Percentiles rank a stretch among this genome's conserved stretches.
phyloP scores from a whole-genome alignment of 225 moss, liverwort and hornwort genomes.

The Physcomitrium patens region DNA sequence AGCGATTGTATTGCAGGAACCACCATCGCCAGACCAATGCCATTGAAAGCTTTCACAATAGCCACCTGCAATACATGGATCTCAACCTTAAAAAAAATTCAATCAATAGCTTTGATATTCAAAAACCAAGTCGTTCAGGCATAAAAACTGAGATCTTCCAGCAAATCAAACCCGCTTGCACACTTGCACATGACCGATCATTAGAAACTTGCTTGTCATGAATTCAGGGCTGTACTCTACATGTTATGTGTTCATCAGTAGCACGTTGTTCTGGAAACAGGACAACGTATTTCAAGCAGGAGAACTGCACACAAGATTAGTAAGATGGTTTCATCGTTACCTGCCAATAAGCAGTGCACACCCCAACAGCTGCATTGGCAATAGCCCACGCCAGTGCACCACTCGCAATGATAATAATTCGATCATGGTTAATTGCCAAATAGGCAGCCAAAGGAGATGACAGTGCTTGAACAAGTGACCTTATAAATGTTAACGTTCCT shows the following conservation, averaged over 20 bases:
- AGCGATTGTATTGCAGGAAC: constrained; percentile 71
- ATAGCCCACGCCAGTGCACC: constrained; percentile 64
- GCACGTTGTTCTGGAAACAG: too few relatives aligned
- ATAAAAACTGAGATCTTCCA: too few relatives aligned
- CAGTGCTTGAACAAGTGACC: constrained; percentile 65
- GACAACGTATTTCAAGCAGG: too few relatives aligned
- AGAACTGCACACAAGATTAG: too few relatives aligned
- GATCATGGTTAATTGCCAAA: constrained; percentile 54
- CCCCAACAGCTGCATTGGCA: constrained; percentile 61
- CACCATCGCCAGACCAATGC: constrained; percentile 68
- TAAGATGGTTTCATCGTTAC: constrained; percentile 24
- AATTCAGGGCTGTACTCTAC: too few relatives aligned
- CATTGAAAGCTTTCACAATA: constrained; percentile 61
- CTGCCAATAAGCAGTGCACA: constrained; percentile 74
- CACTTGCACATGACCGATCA: too few relatives aligned
- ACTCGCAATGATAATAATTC: constrained; percentile 53
- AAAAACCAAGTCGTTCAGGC: neutral
- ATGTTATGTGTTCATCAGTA: too few relatives aligned
- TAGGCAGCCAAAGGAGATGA: constrained; percentile 72
- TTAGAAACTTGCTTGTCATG: too few relatives aligned
- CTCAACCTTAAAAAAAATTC: neutral
- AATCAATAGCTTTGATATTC: neutral
- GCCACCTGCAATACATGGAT: constrained; percentile 45
- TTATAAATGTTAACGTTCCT: constrained; percentile 64
- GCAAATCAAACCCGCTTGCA: too few relatives aligned